Conservation (phyloP, 2,329 filamentous ascomycete species). For the Fusarium sp. region DNA sequence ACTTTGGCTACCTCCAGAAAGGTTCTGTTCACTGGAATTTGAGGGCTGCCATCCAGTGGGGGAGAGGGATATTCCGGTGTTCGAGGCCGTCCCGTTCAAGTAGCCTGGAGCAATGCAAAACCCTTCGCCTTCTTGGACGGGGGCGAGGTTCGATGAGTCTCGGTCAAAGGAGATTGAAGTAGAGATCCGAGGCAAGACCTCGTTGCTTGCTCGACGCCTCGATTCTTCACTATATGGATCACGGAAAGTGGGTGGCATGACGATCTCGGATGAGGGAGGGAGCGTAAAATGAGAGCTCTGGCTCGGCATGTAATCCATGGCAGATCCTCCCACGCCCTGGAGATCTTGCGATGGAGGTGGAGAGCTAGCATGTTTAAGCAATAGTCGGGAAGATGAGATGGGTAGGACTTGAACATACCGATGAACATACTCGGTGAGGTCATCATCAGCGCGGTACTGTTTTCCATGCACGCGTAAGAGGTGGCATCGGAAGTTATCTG, state of each 20-base stretch:
- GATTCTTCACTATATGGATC: conserved; percentile 6
- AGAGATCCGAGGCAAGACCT: conserved; percentile 16
- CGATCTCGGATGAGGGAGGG: conserved; percentile 20
- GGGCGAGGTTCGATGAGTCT: conserved; percentile 22
- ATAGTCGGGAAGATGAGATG: not conserved
- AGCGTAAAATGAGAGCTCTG: conserved; percentile 25
- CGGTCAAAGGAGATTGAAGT: conserved; percentile 23
- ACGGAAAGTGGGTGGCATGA: conserved; percentile 7
- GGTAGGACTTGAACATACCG: conserved; percentile 20
- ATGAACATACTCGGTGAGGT: conserved; percentile 50
- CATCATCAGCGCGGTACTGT: conserved; percentile 48
- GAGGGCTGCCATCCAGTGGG: not conserved
- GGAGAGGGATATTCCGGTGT: not conserved
- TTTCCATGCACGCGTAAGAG: conserved; percentile 70
- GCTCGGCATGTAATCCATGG: conserved; percentile 36
- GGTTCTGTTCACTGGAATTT: conserved; percentile 12
- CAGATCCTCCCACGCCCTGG: conserved; percentile 43
- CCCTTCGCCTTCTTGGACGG: conserved; percentile 32
- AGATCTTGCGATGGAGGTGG: conserved; percentile 35
- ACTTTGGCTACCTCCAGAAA: conserved; percentile 10
- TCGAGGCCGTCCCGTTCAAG: conserved; percentile 15
- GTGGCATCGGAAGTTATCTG: conserved; percentile 88
- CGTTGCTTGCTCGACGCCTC: conserved; percentile 6
- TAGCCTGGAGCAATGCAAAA: conserved; percentile 26
- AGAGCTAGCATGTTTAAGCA: conserved; percentile 7